Base-by-base conservation (phyloP, 768 basidiomycete species). In the Pleurotus eryngii region DNA sequence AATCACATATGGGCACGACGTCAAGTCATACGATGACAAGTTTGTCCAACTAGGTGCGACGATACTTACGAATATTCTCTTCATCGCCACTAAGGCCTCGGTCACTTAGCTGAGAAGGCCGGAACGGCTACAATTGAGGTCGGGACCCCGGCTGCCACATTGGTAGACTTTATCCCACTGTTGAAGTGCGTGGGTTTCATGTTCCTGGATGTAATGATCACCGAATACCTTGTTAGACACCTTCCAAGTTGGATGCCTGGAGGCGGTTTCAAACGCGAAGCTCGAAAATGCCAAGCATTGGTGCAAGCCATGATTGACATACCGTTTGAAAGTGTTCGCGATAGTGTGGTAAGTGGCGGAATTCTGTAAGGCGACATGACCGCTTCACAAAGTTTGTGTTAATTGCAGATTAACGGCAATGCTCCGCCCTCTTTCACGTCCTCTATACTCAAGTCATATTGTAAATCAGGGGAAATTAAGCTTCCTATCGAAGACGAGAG, bases 181-280 rank as follows among this genome's bases (percentile, higher is more conserved):
- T 63, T 81, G 65, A 78, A 68, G 78, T 74, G 61, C 56, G 63
- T 60, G 49, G 55, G 18, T 14, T 15, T 18, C 26, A 26, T 6
- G 18, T 35, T 20, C 18, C n/a, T 37, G 22, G 24, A 49, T 42
- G 30, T 47, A 30, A 59, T 42, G 49, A 18, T 39, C 14, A 47
- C 17, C 48, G 38, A 9, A 27, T 14, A 46, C 15, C 26, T 46
- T 57, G 39, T 39, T 45, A 79, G 77, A 61, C 72, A 80, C 61
- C 74, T 81, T 38, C 80, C 80, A 7, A 74, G 74, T 11, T 81
- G 80, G 80, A 74, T 74, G 6, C 80, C 80, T 7, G 78, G 78
- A 50, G 68, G 75, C 3, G 68, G 68, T 11, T 80, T 81, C 65
- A 81, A 81, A 59, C 70, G 75, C 6, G 73, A 74, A 26, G 79